These are phyloP conservation scores for Podospora didyma DNA, from an alignment of 495 filamentous ascomycete genomes.

Conservation along the genomic window DNA sequence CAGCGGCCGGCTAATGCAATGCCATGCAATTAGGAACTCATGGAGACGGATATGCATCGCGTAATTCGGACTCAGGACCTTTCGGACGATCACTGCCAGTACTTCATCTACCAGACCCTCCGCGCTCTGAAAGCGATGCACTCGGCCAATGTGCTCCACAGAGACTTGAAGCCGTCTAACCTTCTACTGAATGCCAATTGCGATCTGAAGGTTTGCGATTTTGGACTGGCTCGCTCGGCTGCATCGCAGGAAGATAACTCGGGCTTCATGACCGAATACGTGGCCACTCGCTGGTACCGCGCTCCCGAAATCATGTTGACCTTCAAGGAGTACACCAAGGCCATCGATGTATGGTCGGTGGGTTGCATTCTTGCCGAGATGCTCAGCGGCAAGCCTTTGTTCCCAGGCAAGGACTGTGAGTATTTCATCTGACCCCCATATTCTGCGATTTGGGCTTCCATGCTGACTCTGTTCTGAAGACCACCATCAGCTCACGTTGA, in stretches of 20 bases:
- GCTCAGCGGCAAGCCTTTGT: conserved; percentile 96
- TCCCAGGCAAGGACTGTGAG: conserved; percentile 98
- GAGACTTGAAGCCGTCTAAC: conserved; percentile 97
- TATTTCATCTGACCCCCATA: conserved; percentile 13
- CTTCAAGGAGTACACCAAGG: conserved; percentile 99
- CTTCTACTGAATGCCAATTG: conserved; percentile 97
- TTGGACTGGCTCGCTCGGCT: conserved; percentile 89
- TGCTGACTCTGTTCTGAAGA: conserved; percentile 49
- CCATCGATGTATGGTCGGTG: conserved; percentile 99
- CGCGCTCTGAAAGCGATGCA: conserved; percentile 99
- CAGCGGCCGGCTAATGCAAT: too few relatives aligned
- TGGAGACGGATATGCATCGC: conserved; percentile 99
- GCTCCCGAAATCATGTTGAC: conserved; percentile 99
- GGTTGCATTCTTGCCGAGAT: conserved; percentile 99
- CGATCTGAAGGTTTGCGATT: conserved; percentile 98
- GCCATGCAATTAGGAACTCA: too few relatives aligned
- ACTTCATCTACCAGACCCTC: conserved; percentile 99
- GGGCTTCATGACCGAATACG: conserved; percentile 99
- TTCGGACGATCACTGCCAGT: conserved; percentile 98
- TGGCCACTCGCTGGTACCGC: conserved; percentile 98
- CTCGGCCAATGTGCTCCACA: conserved; percentile 95
- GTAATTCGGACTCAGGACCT: conserved; percentile 98
- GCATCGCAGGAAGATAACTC: conserved; percentile 97
- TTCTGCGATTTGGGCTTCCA: background rate
- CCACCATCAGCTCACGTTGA: conserved; percentile 97